A percentile compares a stretch with the other conserved stretches of the same genome.
Conservation (phyloP, 352 stramenopile genomes). For the Globisporangium ultimum region DNA sequence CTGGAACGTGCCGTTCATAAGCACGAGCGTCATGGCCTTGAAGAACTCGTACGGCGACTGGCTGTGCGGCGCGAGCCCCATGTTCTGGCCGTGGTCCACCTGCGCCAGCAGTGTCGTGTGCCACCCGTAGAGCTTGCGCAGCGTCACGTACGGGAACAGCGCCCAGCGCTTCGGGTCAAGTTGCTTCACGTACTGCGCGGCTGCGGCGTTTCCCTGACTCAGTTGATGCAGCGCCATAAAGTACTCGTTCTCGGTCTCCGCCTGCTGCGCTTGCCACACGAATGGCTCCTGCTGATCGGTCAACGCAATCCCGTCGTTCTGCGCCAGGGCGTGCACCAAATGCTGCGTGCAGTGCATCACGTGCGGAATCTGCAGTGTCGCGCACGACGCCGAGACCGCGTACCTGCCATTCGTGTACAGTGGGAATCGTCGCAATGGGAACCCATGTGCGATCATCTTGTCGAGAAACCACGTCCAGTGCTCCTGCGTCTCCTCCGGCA, state of each 20-base stretch:
- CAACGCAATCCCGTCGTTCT: conserved; percentile 15
- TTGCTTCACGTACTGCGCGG: conserved; percentile 29
- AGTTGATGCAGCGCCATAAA: conserved; percentile 25
- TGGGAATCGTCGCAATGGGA: conserved; percentile 36
- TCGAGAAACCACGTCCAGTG: conserved; percentile 45
- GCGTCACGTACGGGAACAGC: conserved; percentile 38
- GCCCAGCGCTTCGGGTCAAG: conserved; percentile 38
- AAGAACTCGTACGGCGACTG: conserved; percentile 41
- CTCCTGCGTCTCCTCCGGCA: conserved; percentile 21
- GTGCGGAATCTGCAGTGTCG: conserved; percentile 22
- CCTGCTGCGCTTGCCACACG: conserved; percentile 36
- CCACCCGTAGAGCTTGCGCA: conserved; percentile 47
- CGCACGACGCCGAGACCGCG: conserved; percentile 19
- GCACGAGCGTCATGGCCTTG: conserved; percentile 28
- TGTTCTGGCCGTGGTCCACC: conserved; percentile 19
- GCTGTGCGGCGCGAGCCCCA: conserved; percentile 14
- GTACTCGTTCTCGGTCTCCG: conserved; percentile 38
- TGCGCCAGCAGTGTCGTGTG: conserved; percentile 33
- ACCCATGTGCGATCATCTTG: conserved; percentile 41
- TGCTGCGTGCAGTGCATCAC: conserved; percentile 35
- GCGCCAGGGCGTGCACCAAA: conserved; percentile 30
- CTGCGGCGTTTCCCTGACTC: conserved; percentile 25
- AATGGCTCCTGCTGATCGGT: conserved; percentile 28
- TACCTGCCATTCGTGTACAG: conserved; percentile 31
- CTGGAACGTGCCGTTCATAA: conserved; percentile 33